Evolutionary conservation across 2,329 filamentous ascomycete genomes (phyloP).

Genomic region (Cladorrhinum sp.): DNA sequence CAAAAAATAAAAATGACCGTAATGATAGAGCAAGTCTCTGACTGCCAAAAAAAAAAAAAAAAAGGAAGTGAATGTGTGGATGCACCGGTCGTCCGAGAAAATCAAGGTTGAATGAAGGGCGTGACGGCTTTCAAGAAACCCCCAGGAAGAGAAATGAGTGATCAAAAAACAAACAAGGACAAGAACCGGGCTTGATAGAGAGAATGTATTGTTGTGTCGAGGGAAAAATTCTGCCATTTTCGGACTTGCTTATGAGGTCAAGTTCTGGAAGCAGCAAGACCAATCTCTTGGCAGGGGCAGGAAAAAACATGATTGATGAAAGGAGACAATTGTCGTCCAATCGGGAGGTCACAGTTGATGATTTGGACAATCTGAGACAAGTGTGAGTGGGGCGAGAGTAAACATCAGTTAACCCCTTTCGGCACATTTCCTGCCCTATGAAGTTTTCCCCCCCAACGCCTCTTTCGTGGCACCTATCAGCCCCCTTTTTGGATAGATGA

Average conservation of each 20-base stretch:
- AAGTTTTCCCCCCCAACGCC: too few species aligned
- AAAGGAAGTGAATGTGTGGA: not conserved
- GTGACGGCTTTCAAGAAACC: not conserved
- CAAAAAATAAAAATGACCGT: not conserved
- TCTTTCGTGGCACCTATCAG: too few species aligned
- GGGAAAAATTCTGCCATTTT: too few species aligned
- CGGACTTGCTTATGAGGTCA: not conserved
- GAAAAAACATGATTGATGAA: too few species aligned
- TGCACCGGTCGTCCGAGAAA: not conserved
- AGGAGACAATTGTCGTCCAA: too few species aligned
- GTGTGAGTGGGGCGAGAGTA: too few species aligned
- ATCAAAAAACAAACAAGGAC: slow-evolving; percentile 5
- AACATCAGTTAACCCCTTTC: too few species aligned
- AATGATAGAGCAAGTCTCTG: not conserved
- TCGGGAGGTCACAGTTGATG: too few species aligned
- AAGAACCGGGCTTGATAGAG: slow-evolving; percentile 11
- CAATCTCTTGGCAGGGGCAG: too few species aligned
- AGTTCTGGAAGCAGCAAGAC: not conserved
- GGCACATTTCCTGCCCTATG: too few species aligned
- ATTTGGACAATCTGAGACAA: too few species aligned
- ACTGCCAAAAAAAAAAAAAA: not conserved
- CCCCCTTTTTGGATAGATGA: too few species aligned
- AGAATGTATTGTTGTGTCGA: slow-evolving; percentile 7
- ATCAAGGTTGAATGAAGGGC: slow-evolving; percentile 4
- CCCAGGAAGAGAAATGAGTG: slow-evolving; percentile 17